Conservation (phyloP, 306 rosid species). For the Cyamopsis tetragonoloba region DNA sequence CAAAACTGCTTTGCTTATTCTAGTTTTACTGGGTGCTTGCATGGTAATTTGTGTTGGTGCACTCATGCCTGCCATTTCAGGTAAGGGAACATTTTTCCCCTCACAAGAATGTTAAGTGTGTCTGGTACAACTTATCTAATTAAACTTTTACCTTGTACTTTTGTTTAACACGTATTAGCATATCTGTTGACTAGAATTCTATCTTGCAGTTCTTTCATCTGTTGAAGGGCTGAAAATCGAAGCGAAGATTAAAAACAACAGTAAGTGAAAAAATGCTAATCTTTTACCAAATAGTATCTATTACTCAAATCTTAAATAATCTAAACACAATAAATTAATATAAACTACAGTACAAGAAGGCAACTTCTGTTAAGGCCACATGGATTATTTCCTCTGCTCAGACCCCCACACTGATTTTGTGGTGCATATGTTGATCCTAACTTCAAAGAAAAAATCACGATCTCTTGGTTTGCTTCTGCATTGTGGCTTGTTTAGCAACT, state of each 20-base stretch:
- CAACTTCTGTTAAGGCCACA: neutral
- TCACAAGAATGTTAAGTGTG: neutral
- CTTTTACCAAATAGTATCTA: slow-evolving; percentile 2
- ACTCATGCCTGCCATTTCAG: slow-evolving; percentile 74
- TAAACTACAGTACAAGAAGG: slow-evolving; percentile 2
- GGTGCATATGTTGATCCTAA: slow-evolving; percentile 12
- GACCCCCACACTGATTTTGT: slow-evolving; percentile 13
- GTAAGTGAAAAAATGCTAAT: slow-evolving; percentile 47
- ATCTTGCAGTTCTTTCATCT: slow-evolving; percentile 69
- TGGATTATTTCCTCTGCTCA: neutral
- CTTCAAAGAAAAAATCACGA: neutral
- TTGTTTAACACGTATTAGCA: neutral
- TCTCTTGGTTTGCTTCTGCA: slow-evolving; percentile 17
- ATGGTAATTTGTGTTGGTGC: slow-evolving; percentile 72
- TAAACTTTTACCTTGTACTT: slow-evolving; percentile 17
- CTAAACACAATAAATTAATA: neutral
- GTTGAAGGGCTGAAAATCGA: slow-evolving; percentile 63
- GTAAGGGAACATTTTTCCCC: slow-evolving; percentile 34
- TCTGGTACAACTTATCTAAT: slow-evolving; percentile 6
- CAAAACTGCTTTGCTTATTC: slow-evolving; percentile 52
- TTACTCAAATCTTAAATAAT: slow-evolving; percentile 11
- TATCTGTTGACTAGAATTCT: slow-evolving; percentile 29
- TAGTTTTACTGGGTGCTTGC: slow-evolving; percentile 75
- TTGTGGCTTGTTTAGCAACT: neutral
- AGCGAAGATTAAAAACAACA: slow-evolving; percentile 32